Evolutionary conservation across 768 basidiomycete genomes (phyloP).

Genomic region (Kwoniella sp.): DNA sequence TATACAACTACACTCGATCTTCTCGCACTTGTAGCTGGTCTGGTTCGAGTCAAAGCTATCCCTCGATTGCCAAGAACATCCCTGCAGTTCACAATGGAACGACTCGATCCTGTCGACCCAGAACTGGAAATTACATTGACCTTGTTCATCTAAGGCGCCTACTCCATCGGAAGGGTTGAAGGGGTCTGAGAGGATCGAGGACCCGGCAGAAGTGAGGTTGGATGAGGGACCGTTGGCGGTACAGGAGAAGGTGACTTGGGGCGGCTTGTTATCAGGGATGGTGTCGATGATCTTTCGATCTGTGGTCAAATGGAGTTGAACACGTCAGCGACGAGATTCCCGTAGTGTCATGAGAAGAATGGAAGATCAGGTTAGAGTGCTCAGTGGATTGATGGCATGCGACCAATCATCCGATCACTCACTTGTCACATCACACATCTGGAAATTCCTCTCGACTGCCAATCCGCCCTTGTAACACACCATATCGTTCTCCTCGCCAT

Average conservation of each 20-base stretch:
- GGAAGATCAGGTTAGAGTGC: constrained; percentile 61
- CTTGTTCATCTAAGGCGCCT: constrained; percentile 53
- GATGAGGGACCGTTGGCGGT: constrained; percentile 47
- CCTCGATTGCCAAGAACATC: constrained; percentile 61
- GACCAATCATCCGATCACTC: constrained; percentile 55
- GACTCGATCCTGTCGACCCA: constrained; percentile 95
- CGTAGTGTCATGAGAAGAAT: neutral
- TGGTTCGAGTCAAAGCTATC: constrained; percentile 60
- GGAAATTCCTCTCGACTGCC: constrained; percentile 92
- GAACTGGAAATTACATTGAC: constrained; percentile 91
- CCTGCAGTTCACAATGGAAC: constrained; percentile 85
- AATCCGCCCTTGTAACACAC: constrained; percentile 92
- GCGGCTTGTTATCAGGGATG: constrained; percentile 80
- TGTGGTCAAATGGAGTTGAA: constrained; percentile 53
- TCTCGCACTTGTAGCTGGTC: constrained; percentile 77
- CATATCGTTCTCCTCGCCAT: constrained; percentile 66
- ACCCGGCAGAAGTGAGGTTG: constrained; percentile 30
- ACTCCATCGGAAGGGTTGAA: constrained; percentile 21
- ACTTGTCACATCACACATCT: constrained; percentile 99
- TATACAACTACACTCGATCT: constrained; percentile 88
- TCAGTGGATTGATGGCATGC: constrained; percentile 64
- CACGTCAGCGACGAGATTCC: neutral
- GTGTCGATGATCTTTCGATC: constrained; percentile 93
- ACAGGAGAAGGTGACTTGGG: constrained; percentile 96
- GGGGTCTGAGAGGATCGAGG: constrained; percentile 27